Evolutionary conservation across 768 basidiomycete genomes (phyloP).

Genomic region (Pleurotus ostreatus): DNA sequence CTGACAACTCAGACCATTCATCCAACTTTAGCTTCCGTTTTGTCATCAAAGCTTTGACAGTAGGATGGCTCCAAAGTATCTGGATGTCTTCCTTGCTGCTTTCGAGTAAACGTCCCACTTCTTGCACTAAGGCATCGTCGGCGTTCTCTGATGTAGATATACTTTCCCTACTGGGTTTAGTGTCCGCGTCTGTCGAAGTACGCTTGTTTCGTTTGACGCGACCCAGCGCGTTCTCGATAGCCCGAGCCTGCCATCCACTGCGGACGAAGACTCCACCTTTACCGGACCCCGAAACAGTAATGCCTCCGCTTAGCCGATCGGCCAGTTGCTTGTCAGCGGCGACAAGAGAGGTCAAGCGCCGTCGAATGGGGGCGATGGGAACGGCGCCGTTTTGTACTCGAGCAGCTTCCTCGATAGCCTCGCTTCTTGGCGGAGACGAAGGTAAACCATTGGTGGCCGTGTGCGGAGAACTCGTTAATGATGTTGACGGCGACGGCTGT

Average conservation of each 20-base stretch:
- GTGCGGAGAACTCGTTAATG: constrained; percentile 24
- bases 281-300: constrained; percentile 71
- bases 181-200: constrained; percentile 24
- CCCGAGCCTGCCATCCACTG: constrained; percentile 76
- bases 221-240: constrained; percentile 49
- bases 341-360: constrained; percentile 56
- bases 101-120: constrained; percentile 57
- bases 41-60: constrained; percentile 63
- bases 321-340: constrained; percentile 61
- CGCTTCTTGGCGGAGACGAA: constrained; percentile 15
- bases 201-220: constrained; percentile 30
- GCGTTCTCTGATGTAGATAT: constrained; percentile 26
- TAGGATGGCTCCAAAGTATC: constrained; percentile 69
- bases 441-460: constrained; percentile 14
- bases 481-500: constrained; percentile 36
- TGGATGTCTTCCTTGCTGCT: constrained; percentile 61
- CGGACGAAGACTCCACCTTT: constrained; percentile 75
- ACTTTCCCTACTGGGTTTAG: constrained; percentile 28
- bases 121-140: constrained; percentile 54
- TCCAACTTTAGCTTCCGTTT: constrained; percentile 73
- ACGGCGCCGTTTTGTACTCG: constrained; percentile 25
- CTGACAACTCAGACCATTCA: constrained; percentile 88
- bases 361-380: constrained; percentile 53
- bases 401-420: constrained; percentile 18
- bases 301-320: constrained; percentile 70